These are phyloP conservation scores for Pyrenochaeta sp. DNA, from an alignment of 2,329 filamentous ascomycete genomes.

Conservation along the genomic window DNA sequence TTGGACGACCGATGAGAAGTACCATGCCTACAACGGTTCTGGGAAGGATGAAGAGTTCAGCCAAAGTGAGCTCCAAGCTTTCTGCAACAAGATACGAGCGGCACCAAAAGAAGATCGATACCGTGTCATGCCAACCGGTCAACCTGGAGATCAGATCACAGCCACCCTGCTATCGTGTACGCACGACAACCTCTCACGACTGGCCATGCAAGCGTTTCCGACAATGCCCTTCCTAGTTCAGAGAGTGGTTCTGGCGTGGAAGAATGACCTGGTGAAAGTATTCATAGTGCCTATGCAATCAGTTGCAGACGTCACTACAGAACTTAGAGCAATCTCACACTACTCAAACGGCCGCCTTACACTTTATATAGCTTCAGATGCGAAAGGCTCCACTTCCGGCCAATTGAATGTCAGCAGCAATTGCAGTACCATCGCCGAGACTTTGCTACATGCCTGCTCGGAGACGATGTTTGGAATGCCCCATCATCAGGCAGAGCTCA, in stretches of 20 bases:
- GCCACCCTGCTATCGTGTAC: conserved; percentile 50
- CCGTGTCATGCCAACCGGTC: conserved; percentile 48
- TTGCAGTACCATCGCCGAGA: conserved; percentile 43
- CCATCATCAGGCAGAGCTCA: conserved; percentile 41
- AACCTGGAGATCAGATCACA: conserved; percentile 56
- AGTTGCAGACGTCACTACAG: conserved; percentile 36
- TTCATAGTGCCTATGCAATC: conserved; percentile 46
- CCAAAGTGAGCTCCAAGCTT: conserved; percentile 59
- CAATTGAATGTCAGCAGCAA: conserved; percentile 45
- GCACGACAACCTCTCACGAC: conserved; percentile 40
- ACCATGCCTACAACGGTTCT: conserved; percentile 54
- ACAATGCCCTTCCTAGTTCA: conserved; percentile 41
- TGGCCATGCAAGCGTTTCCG: conserved; percentile 56
- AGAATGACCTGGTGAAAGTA: conserved; percentile 40
- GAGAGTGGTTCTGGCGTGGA: conserved; percentile 42
- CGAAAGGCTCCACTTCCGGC: conserved; percentile 24
- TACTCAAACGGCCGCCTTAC: conserved; percentile 38
- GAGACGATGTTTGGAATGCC: conserved; percentile 44
- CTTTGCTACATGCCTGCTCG: conserved; percentile 42
- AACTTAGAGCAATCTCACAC: conserved; percentile 48
- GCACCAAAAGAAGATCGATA: conserved; percentile 54
- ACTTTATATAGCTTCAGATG: conserved; percentile 43
- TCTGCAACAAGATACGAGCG: conserved; percentile 53
- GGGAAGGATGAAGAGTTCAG: conserved; percentile 57
- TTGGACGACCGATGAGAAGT: conserved; percentile 36